phyloP scores from a whole-genome alignment of 768 basidiomycete species.

The Grammothele lineata region DNA sequence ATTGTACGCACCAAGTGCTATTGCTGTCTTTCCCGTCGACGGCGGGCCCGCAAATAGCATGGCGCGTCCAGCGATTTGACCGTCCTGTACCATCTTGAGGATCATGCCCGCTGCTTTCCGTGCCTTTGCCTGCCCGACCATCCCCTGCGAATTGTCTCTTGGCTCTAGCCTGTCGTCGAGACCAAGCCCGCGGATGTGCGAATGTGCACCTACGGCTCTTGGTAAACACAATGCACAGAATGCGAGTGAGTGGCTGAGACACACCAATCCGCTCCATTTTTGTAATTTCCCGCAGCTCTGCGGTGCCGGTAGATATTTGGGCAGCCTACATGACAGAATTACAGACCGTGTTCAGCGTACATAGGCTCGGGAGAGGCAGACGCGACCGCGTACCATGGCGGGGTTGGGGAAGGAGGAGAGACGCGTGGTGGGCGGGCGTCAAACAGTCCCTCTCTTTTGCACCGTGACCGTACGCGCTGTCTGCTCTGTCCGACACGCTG shows the following conservation, averaged over 20 bases:
- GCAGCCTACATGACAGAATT: constrained; percentile 43
- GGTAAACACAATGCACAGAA: background rate
- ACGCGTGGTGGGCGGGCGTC: constrained; percentile 27
- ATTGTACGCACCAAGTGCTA: constrained; percentile 79
- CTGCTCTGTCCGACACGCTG: constrained; percentile 11
- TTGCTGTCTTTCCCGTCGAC: constrained; percentile 96
- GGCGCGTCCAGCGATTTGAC: constrained; percentile 90
- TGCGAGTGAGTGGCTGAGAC: constrained; percentile 2
- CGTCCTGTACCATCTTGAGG: constrained; percentile 96
- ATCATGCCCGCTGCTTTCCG: constrained; percentile 98
- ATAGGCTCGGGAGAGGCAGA: background rate
- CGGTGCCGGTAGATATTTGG: constrained; percentile 73
- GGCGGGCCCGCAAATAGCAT: constrained; percentile 98
- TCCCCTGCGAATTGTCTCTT: constrained; percentile 83
- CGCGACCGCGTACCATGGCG: constrained; percentile 24
- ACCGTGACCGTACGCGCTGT: constrained; percentile 7
- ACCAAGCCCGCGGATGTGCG: constrained; percentile 94
- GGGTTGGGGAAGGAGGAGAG: constrained; percentile 15
- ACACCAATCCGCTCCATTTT: constrained; percentile 91
- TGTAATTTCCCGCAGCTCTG: constrained; percentile 80
- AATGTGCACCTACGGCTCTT: constrained; percentile 66
- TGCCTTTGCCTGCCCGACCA: constrained; percentile 96
- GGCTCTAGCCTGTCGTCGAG: constrained; percentile 92
- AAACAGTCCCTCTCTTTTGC: constrained; percentile 25
- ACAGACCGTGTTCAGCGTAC: background rate